phyloP scores from a whole-genome alignment of 192 early-diverging fungal species.

The Linnemannia elongata region DNA sequence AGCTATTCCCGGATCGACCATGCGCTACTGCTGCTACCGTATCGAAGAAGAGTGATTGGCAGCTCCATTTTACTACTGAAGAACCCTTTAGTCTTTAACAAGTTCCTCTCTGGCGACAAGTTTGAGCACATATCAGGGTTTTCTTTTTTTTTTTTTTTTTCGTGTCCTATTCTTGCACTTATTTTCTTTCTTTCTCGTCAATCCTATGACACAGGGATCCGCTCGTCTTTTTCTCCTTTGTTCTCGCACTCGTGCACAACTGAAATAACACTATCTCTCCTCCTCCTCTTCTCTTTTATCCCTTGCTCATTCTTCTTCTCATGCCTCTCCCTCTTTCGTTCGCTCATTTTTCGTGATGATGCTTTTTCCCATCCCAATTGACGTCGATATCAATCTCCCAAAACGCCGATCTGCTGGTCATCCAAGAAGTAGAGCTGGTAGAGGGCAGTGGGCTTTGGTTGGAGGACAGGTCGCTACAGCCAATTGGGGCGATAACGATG shows the following conservation, averaged over 20 bases:
- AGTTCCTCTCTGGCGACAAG: background rate
- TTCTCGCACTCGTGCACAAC: background rate
- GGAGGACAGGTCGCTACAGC: background rate
- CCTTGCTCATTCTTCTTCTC: background rate
- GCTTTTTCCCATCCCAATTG: background rate
- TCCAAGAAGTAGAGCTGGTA: no score
- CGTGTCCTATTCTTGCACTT: background rate
- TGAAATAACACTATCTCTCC: background rate
- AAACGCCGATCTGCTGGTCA: background rate
- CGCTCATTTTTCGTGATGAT: background rate
- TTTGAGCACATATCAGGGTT: background rate
- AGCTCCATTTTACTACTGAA: background rate
- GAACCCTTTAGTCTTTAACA: background rate
- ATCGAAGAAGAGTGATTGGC: background rate
- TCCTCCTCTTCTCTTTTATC: background rate
- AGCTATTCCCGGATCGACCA: background rate
- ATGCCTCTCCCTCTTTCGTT: background rate
- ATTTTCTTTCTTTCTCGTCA: background rate
- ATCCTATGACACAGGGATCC: background rate
- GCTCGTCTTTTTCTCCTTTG: background rate
- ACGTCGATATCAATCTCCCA: background rate
- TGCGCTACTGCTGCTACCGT: background rate
- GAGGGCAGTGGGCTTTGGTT: no score
- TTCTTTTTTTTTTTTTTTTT: no score
- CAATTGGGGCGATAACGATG: background rate